Percentiles rank a stretch among this genome's conserved stretches.
Conservation (phyloP, 2,329 filamentous ascomycete genomes). For the Diplodia sapinea region DNA sequence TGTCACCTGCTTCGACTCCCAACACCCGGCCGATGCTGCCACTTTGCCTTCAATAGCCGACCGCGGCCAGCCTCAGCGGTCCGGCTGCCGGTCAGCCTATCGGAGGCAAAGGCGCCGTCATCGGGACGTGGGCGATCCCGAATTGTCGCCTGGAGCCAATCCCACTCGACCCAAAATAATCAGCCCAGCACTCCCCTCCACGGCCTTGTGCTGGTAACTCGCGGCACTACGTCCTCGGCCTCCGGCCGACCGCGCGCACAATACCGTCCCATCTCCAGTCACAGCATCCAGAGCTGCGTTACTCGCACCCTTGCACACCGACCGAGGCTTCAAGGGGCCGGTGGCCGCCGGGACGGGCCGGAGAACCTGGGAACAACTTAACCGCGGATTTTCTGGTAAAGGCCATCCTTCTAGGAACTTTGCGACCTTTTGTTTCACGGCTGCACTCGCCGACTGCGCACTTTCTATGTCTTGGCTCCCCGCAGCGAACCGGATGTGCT, state of each 20-base stretch:
- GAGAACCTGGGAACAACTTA: background rate
- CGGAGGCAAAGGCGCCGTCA: slow-evolving; percentile 7
- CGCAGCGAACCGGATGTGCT: background rate
- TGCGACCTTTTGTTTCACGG: background rate
- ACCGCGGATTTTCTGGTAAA: background rate
- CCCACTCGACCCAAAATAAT: background rate
- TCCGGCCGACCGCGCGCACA: background rate
- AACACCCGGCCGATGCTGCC: background rate
- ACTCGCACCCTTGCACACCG: background rate
- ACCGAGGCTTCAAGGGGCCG: background rate
- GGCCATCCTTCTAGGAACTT: background rate
- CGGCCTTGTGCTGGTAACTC: no score
- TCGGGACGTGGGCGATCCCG: slow-evolving; percentile 15
- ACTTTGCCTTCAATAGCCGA: background rate
- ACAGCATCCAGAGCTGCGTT: background rate
- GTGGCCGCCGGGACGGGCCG: background rate
- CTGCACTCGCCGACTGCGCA: background rate
- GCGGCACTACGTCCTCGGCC: background rate
- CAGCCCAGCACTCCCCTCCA: background rate
- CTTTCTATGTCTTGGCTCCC: background rate
- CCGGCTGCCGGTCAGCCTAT: background rate
- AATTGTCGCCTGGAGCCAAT: background rate
- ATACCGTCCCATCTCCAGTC: background rate
- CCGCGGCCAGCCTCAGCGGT: background rate
- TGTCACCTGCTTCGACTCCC: background rate